Conservation (phyloP, 129 eudicot genomes). For the Tanacetum coccineum region DNA sequence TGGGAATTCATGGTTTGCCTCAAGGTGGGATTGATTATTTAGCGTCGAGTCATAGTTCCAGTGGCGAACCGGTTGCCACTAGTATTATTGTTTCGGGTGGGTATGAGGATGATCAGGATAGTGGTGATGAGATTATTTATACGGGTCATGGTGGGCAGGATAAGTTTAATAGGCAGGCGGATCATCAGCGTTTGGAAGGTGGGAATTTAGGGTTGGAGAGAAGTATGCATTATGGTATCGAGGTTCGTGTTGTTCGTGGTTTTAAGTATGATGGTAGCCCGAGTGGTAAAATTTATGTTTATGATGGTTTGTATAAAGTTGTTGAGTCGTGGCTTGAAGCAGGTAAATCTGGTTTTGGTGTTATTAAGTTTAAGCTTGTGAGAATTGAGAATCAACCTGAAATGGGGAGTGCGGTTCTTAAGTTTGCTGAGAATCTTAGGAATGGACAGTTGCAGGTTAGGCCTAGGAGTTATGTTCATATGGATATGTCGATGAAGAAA, state of each 20-base stretch:
- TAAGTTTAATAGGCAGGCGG: conserved; percentile 44
- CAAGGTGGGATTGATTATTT: conserved; percentile 85
- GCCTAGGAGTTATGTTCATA: conserved; percentile 48
- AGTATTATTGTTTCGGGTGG: conserved; percentile 81
- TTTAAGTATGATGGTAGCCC: conserved; percentile 36
- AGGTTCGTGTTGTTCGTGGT: conserved; percentile 40
- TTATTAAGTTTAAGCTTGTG: conserved; percentile 59
- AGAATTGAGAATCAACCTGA: conserved; percentile 62
- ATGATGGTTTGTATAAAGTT: conserved; percentile 68
- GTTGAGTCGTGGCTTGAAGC: conserved; percentile 53
- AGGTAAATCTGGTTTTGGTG: conserved; percentile 75
- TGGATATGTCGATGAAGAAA: conserved; percentile 56
- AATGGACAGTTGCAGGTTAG: conserved; percentile 35
- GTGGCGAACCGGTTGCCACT: conserved; percentile 74
- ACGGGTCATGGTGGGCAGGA: conserved; percentile 95
- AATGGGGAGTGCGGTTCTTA: conserved; percentile 61
- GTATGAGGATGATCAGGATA: conserved; percentile 79
- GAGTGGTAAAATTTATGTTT: conserved; percentile 54
- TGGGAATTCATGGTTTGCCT: conserved; percentile 66
- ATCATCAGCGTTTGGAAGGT: conserved; percentile 61
- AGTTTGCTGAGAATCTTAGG: conserved; percentile 48
- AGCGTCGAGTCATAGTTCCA: conserved; percentile 54
- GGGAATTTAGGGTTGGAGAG: conserved; percentile 42
- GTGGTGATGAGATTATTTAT: conserved; percentile 59
- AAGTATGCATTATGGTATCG: conserved; percentile 31